A percentile compares a stretch with the other conserved stretches of the same genome.
These are phyloP conservation scores for Candolleomyces aberdarensis DNA, from an alignment of 768 basidiomycete species.

Conservation along the genomic window DNA sequence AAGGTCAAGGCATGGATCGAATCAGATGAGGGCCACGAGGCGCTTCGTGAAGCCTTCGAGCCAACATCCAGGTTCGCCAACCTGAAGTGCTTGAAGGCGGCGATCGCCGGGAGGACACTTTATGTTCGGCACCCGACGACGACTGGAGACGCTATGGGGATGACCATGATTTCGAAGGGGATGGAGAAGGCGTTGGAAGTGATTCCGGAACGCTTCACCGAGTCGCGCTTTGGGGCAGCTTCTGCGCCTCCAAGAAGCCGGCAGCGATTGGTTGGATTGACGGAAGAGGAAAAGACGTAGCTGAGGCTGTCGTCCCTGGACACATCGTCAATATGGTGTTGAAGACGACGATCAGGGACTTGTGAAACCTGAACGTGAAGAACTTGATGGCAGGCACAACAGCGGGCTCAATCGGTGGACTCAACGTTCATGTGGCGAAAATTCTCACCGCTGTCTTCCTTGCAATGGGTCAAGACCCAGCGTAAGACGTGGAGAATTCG, in stretches of 20 bases:
- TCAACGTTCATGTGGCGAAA: conserved; percentile 60
- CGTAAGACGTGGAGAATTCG: conserved; percentile 97
- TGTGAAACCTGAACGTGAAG: conserved; percentile 94
- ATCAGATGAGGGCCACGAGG: conserved; percentile 68
- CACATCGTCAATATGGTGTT: conserved; percentile 83
- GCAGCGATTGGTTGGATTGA: conserved; percentile 99
- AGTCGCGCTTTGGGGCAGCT: conserved; percentile 37
- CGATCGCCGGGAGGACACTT: conserved; percentile 88
- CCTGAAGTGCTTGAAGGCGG: conserved; percentile 58
- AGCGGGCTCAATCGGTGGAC: conserved; percentile 95
- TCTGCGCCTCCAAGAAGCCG: conserved; percentile 31
- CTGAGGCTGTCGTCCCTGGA: conserved; percentile 39
- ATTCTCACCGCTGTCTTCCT: conserved; percentile 85
- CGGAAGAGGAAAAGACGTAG: conserved; percentile 97
- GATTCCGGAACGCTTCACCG: conserved; percentile 76
- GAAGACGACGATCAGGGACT: conserved; percentile 91
- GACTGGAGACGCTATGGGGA: conserved; percentile 99
- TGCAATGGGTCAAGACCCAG: conserved; percentile 97
- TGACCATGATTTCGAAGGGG: conserved; percentile 99
- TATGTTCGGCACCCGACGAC: conserved; percentile 91
- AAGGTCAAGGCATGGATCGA: conserved; percentile 87
- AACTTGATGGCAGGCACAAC: conserved; percentile 96
- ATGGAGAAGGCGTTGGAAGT: conserved; percentile 91
- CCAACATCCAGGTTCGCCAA: conserved; percentile 78
- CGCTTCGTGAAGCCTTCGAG: conserved; percentile 87